Conservation (phyloP, 495 filamentous ascomycete genomes). For the Cairneyella variabilis region DNA sequence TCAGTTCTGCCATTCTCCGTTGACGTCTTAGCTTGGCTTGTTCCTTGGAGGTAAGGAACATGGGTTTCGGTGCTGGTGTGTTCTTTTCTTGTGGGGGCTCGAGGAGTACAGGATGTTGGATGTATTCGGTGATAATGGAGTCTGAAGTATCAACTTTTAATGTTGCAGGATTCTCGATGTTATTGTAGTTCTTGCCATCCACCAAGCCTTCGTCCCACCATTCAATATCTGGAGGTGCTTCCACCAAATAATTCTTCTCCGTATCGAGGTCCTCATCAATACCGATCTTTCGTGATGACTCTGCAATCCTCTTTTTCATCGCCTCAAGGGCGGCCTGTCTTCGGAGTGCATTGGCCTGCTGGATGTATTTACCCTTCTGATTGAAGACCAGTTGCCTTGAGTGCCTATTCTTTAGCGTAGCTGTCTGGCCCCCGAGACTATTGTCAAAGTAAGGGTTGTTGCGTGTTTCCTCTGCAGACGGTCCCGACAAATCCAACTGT, state of each 20-base stretch:
- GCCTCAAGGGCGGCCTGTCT: slow-evolving; percentile 84
- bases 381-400: slow-evolving; percentile 83
- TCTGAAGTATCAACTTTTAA: slow-evolving; percentile 76
- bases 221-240: slow-evolving; percentile 81
- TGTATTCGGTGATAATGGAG: slow-evolving; percentile 79
- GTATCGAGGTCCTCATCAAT: slow-evolving; percentile 87
- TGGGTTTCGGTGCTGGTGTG: slow-evolving; percentile 74
- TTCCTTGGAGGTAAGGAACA: slow-evolving; percentile 89
- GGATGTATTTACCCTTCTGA: slow-evolving; percentile 94
- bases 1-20: slow-evolving; percentile 83
- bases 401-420: slow-evolving; percentile 58
- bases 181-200: slow-evolving; percentile 66
- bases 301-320: slow-evolving; percentile 91
- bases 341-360: slow-evolving; percentile 82
- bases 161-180: slow-evolving; percentile 55
- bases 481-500: slow-evolving; percentile 65
- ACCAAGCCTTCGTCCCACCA: slow-evolving; percentile 97
- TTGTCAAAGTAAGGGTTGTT: slow-evolving; percentile 88
- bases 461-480: slow-evolving; percentile 61
- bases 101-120: slow-evolving; percentile 91
- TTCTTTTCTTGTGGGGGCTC: slow-evolving; percentile 88
- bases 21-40: slow-evolving; percentile 88
- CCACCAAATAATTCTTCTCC: slow-evolving; percentile 85
- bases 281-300: slow-evolving; percentile 75
- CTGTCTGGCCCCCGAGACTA: slow-evolving; percentile 58